Conservation (phyloP, 805 yeast genomes). For the Ogataea ganodermae region DNA sequence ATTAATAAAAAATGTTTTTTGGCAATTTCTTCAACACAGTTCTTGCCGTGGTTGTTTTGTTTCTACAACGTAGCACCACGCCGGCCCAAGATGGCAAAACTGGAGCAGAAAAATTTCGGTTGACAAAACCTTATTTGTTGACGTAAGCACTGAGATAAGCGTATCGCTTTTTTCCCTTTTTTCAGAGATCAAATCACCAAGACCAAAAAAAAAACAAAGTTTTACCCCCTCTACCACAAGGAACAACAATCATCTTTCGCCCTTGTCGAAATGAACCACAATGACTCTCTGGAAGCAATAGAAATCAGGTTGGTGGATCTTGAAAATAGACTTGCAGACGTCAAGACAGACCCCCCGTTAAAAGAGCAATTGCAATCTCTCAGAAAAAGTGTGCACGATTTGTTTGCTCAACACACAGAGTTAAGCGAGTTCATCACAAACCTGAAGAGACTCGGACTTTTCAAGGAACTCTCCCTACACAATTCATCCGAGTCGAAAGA, state of each 20-base stretch:
- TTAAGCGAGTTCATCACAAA: constrained; percentile 8
- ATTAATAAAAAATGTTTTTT: neutral
- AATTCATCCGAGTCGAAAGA: neutral
- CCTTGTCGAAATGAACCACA: constrained; percentile 3
- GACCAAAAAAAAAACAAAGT: neutral
- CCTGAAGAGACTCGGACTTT: constrained; percentile 12
- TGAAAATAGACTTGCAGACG: constrained; percentile 17
- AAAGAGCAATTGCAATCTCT: constrained; percentile 10
- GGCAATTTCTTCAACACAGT: neutral
- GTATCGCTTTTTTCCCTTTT: no score
- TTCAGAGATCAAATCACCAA: no score
- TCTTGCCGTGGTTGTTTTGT: constrained; percentile 10
- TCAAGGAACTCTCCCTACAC: constrained; percentile 7
- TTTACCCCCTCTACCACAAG: no score
- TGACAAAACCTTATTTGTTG: neutral
- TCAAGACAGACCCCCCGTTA: constrained; percentile 4
- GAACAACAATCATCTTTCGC: no score
- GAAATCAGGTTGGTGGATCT: constrained; percentile 16
- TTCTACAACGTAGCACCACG: constrained; percentile 11
- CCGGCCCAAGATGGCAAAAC: constrained; percentile 13
- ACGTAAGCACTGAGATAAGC: neutral
- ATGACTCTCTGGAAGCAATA: constrained; percentile 11
- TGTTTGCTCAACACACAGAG: constrained; percentile 10
- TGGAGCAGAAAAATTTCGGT: constrained; percentile 3
- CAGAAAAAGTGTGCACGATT: constrained; percentile 1